Conservation (phyloP, 371 early-diverging fungal species). For the Basidiobolus meristosporus region DNA sequence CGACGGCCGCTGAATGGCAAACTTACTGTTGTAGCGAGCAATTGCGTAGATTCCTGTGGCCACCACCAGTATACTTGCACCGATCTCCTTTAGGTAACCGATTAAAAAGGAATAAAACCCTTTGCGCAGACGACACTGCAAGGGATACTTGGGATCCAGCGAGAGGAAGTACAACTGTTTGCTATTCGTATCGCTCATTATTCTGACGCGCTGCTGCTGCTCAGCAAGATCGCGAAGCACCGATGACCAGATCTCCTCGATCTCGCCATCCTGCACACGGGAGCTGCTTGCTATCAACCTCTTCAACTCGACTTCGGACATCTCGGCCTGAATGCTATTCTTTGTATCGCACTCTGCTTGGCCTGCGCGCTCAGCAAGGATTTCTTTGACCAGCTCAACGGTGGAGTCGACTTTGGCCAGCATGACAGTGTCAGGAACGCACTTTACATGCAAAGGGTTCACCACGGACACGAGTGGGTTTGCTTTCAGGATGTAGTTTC, state of each 20-base stretch:
- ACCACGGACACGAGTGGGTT: conserved; percentile 1
- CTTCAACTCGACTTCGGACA: not conserved
- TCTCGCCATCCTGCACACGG: not conserved
- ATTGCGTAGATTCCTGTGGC: not conserved
- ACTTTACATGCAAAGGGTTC: conserved; percentile 2
- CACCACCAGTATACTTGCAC: not conserved
- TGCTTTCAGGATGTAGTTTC: conserved; percentile 1
- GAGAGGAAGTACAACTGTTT: not conserved
- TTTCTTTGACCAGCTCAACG: not conserved
- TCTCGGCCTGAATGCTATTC: not conserved
- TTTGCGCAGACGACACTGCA: too few species aligned
- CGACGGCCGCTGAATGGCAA: too few species aligned
- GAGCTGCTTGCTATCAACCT: not conserved
- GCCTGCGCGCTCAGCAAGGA: conserved; percentile 2
- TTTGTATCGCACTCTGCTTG: conserved; percentile 1
- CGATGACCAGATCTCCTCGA: not conserved
- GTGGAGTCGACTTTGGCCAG: conserved; percentile 1
- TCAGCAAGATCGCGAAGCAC: not conserved
- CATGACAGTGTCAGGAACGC: conserved; percentile 2
- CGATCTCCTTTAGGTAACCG: not conserved
- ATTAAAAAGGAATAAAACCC: too few species aligned
- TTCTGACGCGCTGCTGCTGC: not conserved
- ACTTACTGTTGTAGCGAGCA: not conserved
- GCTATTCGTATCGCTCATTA: not conserved
- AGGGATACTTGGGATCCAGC: too few species aligned